These are phyloP conservation scores for Priceomyces haplophilus DNA, from an alignment of 805 yeast species.

Conservation along the genomic window DNA sequence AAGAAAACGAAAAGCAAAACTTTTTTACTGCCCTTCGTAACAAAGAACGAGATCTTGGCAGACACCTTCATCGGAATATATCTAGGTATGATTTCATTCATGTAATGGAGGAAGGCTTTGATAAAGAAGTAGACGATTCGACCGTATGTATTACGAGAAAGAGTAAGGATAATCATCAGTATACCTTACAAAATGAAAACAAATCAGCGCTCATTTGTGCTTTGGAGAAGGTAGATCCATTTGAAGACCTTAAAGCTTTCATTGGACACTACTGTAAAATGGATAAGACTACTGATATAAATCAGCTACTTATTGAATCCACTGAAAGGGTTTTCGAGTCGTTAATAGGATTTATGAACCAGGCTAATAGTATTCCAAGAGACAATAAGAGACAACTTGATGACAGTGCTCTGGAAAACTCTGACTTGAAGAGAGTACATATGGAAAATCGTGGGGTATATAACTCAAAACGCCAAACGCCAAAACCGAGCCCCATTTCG, in stretches of 20 bases:
- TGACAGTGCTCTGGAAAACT: background rate
- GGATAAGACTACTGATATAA: background rate
- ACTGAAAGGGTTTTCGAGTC: background rate
- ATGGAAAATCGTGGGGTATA: background rate
- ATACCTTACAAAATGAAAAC: background rate
- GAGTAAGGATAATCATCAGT: background rate
- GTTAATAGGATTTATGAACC: background rate
- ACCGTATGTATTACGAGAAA: background rate
- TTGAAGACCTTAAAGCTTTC: background rate
- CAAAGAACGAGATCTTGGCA: constrained; percentile 9
- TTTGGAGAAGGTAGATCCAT: background rate
- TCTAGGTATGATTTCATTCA: background rate
- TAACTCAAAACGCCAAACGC: background rate
- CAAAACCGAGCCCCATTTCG: background rate
- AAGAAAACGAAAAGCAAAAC: constrained; percentile 9
- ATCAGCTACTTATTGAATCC: background rate
- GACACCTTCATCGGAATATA: background rate
- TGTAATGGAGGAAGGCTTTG: background rate
- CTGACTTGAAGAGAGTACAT: background rate
- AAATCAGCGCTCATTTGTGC: background rate
- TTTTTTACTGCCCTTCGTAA: constrained; percentile 12
- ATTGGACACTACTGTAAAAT: background rate
- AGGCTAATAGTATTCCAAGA: constrained; percentile 4
- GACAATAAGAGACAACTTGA: constrained; percentile 3
- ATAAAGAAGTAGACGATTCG: background rate